phyloP scores from a whole-genome alignment of 495 filamentous ascomycete species.

The Penicillium atrosanguineum region DNA sequence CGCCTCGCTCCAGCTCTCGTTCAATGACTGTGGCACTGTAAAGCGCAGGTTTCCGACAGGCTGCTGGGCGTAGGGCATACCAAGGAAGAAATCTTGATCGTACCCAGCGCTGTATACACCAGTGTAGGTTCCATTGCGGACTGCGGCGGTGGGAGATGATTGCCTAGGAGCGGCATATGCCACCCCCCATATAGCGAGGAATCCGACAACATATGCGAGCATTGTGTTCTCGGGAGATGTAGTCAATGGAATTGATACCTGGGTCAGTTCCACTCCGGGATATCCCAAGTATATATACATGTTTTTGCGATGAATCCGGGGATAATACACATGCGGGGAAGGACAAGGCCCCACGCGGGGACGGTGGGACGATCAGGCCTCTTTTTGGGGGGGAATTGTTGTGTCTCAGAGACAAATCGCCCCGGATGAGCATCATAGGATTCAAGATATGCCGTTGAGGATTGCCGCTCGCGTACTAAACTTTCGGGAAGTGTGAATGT shows the following conservation, averaged over 20 bases:
- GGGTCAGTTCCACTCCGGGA: no score
- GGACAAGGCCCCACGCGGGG: constrained; percentile 9
- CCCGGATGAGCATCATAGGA: neutral
- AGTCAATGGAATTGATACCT: neutral
- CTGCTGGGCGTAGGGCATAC: constrained; percentile 48
- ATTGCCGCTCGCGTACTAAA: constrained; percentile 1
- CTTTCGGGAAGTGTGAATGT: neutral
- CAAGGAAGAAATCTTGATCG: constrained; percentile 46
- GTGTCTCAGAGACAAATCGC: neutral
- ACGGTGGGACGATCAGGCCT: constrained; percentile 12
- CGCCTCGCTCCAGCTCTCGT: constrained; percentile 36
- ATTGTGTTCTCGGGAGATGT: constrained; percentile 1
- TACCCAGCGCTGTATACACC: constrained; percentile 35
- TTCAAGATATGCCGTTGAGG: constrained; percentile 2
- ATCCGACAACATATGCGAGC: constrained; percentile 9
- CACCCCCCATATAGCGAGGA: constrained; percentile 11
- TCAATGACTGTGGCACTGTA: constrained; percentile 42
- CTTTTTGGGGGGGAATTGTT: neutral
- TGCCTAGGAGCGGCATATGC: constrained; percentile 14
- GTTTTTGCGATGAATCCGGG: neutral
- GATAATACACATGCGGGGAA: constrained; percentile 14
- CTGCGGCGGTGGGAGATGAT: constrained; percentile 13
- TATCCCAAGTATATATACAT: neutral
- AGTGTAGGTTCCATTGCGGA: constrained; percentile 40
- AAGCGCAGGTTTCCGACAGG: constrained; percentile 48